phyloP scores from a whole-genome alignment of 768 basidiomycete genomes.

The Pleurotus platypus region DNA sequence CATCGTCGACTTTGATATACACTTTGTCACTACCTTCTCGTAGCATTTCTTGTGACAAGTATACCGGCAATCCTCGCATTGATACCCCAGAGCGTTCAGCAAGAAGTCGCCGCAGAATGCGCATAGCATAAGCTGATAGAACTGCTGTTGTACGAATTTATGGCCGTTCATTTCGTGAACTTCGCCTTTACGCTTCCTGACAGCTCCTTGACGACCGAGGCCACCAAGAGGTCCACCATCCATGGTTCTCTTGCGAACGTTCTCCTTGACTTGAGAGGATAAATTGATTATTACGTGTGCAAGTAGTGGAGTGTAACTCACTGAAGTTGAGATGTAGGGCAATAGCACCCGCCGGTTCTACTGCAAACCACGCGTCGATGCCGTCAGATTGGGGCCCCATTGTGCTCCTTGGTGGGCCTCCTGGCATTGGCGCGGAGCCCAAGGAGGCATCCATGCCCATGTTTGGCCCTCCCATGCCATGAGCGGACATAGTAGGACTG shows the following conservation, averaged over 20 bases:
- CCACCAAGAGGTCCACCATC: slow-evolving; percentile 76
- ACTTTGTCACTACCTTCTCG: slow-evolving; percentile 98
- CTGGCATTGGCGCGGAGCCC: slow-evolving; percentile 38
- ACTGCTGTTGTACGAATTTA: slow-evolving; percentile 95
- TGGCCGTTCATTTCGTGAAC: slow-evolving; percentile 99
- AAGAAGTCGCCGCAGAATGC: slow-evolving; percentile 98
- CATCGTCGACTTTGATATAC: slow-evolving; percentile 94
- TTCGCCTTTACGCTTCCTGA: slow-evolving; percentile 96
- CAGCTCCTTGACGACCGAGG: slow-evolving; percentile 95
- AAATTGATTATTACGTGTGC: slow-evolving; percentile 11
- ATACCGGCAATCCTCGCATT: slow-evolving; percentile 99
- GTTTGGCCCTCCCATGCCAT: slow-evolving; percentile 13
- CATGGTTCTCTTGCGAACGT: slow-evolving; percentile 91
- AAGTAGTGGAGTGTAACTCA: slow-evolving; percentile 35
- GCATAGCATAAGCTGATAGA: slow-evolving; percentile 98
- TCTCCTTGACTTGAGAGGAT: slow-evolving; percentile 81
- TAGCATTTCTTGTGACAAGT: slow-evolving; percentile 99
- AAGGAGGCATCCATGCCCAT: slow-evolving; percentile 34
- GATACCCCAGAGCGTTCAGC: slow-evolving; percentile 95
- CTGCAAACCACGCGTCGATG: slow-evolving; percentile 95
- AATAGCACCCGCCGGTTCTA: slow-evolving; percentile 96
- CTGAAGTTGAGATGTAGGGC: slow-evolving; percentile 87
- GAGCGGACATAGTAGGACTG: slow-evolving; percentile 23
- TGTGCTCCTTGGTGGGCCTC: slow-evolving; percentile 27
- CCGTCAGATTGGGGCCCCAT: slow-evolving; percentile 59